Conservation (phyloP, 192 early-diverging fungal species). For the Ramicandelaber brevisporus region DNA sequence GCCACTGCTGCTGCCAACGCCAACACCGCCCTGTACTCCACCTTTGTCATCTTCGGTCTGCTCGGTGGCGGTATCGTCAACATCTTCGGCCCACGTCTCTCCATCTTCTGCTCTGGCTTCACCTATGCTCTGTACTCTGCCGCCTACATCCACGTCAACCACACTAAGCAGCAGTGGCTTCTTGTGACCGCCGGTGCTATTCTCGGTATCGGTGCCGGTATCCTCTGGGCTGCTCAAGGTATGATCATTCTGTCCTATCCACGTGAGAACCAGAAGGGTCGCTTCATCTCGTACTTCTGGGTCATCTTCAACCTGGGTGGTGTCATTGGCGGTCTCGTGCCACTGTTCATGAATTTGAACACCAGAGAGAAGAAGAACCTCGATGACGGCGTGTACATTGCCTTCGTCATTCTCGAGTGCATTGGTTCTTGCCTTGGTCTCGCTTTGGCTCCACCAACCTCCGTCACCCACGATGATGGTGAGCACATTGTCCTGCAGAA, state of each 20-base stretch:
- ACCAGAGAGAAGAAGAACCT: conserved; percentile 15
- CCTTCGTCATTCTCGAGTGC: conserved; percentile 53
- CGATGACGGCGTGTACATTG: conserved; percentile 46
- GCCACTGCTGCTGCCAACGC: conserved; percentile 34
- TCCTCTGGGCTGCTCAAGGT: conserved; percentile 54
- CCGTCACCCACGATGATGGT: conserved; percentile 43
- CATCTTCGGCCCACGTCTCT: conserved; percentile 41
- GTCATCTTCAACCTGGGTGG: conserved; percentile 68
- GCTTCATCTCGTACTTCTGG: conserved; percentile 70
- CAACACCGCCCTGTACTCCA: conserved; percentile 49
- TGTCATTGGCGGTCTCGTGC: conserved; percentile 48
- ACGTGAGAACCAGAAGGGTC: conserved; percentile 51
- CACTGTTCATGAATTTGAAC: conserved; percentile 43
- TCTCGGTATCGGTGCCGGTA: conserved; percentile 60
- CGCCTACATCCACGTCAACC: conserved; percentile 45
- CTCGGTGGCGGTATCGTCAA: conserved; percentile 54
- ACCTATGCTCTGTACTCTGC: conserved; percentile 52
- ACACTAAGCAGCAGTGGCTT: conserved; percentile 24
- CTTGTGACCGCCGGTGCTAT: conserved; percentile 49
- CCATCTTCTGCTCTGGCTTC: conserved; percentile 36
- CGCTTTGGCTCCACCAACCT: conserved; percentile 29
- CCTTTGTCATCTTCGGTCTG: conserved; percentile 53
- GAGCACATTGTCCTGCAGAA: conserved; percentile 33
- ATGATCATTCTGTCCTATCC: conserved; percentile 76
- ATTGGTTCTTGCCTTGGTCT: conserved; percentile 30